Evolutionary conservation across 768 basidiomycete genomes (phyloP).

Genomic region (Rickenella mellea): DNA sequence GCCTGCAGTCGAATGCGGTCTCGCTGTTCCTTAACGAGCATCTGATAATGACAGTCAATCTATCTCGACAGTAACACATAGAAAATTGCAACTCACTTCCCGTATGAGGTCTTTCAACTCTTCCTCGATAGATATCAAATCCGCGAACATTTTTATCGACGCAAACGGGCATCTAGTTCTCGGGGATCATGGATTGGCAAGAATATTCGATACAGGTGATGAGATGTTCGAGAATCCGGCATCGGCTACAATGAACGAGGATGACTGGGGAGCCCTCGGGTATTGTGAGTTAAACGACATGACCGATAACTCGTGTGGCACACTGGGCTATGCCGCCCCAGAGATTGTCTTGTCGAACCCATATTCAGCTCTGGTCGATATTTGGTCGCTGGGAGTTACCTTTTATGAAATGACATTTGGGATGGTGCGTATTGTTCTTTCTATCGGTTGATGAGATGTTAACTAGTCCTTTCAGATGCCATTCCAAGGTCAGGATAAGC

Average conservation of each 20-base stretch:
- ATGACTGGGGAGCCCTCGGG: too few relatives aligned
- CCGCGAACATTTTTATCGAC: slow-evolving; percentile 37
- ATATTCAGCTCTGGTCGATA: slow-evolving; percentile 36
- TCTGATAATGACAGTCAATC: too few relatives aligned
- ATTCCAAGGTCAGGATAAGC: too few relatives aligned
- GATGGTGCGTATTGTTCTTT: slow-evolving; percentile 6
- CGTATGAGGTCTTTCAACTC: too few relatives aligned
- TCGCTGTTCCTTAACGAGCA: too few relatives aligned
- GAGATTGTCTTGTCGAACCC: slow-evolving; percentile 32
- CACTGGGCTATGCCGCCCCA: slow-evolving; percentile 37
- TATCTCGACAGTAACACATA: too few relatives aligned
- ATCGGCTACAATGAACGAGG: background rate
- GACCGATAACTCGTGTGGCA: slow-evolving; percentile 18
- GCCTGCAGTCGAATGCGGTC: too few relatives aligned
- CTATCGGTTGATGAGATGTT: too few relatives aligned
- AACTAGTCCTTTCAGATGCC: too few relatives aligned
- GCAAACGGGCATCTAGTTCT: slow-evolving; percentile 37
- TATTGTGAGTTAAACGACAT: too few relatives aligned
- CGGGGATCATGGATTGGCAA: slow-evolving; percentile 37
- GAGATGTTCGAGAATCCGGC: background rate
- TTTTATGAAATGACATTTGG: slow-evolving; percentile 14
- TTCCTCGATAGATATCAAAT: slow-evolving; percentile 42
- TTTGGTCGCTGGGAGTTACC: slow-evolving; percentile 38
- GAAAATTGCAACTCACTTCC: too few relatives aligned
- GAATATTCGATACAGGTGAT: slow-evolving; percentile 16